Conservation (phyloP, 1,139 yeast species). For the Geotrichum fermentans region DNA sequence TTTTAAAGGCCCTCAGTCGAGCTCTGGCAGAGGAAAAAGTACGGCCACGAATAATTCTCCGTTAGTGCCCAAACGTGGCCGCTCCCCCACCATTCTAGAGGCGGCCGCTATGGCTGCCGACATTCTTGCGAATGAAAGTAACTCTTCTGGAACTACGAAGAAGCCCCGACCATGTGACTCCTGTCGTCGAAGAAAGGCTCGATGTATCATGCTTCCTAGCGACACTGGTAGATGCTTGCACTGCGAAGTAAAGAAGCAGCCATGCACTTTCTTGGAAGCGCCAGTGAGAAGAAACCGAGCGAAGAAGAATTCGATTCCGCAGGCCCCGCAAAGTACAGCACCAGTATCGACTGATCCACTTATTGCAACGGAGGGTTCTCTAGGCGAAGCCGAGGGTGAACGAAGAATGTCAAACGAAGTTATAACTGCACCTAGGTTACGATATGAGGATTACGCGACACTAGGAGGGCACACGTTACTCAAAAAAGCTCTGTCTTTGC, state of each 20-base stretch:
- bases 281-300: constrained; percentile 26
- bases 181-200: constrained; percentile 36
- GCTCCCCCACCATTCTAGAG: constrained; percentile 15
- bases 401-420: background rate
- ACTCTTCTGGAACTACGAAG: background rate
- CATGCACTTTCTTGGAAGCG: constrained; percentile 37
- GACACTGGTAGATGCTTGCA: constrained; percentile 34
- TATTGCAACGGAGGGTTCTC: constrained; percentile 7
- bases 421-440: constrained; percentile 26
- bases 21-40: too few species aligned
- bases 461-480: constrained; percentile 39
- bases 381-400: constrained; percentile 14
- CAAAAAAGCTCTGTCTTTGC: constrained; percentile 39
- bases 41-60: background rate
- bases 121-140: constrained; percentile 13
- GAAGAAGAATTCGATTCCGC: constrained; percentile 12
- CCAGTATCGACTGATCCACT: background rate
- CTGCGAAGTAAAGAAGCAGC: constrained; percentile 35
- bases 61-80: background rate
- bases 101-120: constrained; percentile 22
- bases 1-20: background rate
- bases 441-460: constrained; percentile 35
- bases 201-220: constrained; percentile 37
- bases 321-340: background rate
- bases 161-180: constrained; percentile 31